Percentiles rank a stretch among this genome's conserved stretches.
Evolutionary conservation across 2,329 filamentous ascomycete species (phyloP).

Genomic region (Rutstroemia sp.): DNA sequence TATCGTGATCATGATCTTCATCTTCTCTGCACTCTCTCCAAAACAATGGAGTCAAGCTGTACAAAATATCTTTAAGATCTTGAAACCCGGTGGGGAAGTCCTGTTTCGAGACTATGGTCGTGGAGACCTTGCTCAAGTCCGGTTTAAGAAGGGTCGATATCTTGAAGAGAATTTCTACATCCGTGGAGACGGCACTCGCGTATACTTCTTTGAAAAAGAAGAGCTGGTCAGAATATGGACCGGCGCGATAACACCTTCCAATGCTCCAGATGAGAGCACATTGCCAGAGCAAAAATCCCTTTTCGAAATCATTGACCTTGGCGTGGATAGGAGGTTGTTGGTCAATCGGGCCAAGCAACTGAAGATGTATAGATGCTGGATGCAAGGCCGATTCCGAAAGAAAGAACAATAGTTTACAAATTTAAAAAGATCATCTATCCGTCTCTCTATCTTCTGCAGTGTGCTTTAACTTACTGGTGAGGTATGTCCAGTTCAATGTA

Average conservation of each 20-base stretch:
- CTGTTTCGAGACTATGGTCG: constrained; percentile 95
- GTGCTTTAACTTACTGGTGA: no score
- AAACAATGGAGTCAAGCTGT: constrained; percentile 78
- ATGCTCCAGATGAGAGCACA: constrained; percentile 8
- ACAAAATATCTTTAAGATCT: constrained; percentile 68
- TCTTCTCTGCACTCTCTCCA: constrained; percentile 87
- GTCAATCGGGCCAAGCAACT: constrained; percentile 85
- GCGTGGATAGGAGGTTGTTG: constrained; percentile 78
- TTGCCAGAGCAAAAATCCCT: constrained; percentile 19
- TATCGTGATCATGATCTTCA: constrained; percentile 90
- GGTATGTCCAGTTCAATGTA: no score
- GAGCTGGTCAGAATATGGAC: constrained; percentile 78
- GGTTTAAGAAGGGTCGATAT: constrained; percentile 92
- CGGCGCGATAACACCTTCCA: constrained; percentile 28
- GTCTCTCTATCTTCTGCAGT: background rate
- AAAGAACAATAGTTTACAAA: background rate
- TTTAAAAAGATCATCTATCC: background rate
- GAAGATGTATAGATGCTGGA: constrained; percentile 99
- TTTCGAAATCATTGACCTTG: constrained; percentile 73
- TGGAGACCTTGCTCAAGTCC: constrained; percentile 90
- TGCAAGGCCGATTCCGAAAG: constrained; percentile 76
- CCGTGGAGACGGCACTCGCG: constrained; percentile 86
- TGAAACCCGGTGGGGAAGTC: constrained; percentile 90
- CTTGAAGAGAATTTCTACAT: constrained; percentile 98
- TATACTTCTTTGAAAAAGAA: constrained; percentile 93